A percentile compares a stretch with the other conserved stretches of the same genome.
Evolutionary conservation across 495 filamentous ascomycete species (phyloP).

Genomic region (Massariosphaeria phaeospora): DNA sequence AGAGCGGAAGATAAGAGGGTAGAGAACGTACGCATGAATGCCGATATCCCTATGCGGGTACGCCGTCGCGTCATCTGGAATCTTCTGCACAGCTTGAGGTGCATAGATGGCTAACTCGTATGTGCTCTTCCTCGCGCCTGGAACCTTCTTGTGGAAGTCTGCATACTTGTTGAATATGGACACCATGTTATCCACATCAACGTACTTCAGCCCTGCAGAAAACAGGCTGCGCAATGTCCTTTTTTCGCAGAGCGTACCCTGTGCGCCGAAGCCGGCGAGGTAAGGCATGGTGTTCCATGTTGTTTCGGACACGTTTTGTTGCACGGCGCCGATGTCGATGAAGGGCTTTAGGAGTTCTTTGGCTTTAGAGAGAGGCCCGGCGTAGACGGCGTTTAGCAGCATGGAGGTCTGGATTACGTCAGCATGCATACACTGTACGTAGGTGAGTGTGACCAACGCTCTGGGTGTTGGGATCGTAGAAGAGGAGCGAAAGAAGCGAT

Average conservation of each 20-base stretch:
- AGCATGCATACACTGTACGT: neutral
- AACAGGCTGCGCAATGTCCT: neutral
- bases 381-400: neutral
- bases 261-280: neutral
- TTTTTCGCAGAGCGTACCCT: neutral
- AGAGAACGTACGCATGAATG: neutral
- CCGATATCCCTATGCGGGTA: neutral
- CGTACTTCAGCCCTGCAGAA: neutral
- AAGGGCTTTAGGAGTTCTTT: neutral
- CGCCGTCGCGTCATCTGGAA: no score
- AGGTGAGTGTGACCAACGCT: neutral
- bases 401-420: neutral
- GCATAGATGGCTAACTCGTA: no score
- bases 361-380: neutral
- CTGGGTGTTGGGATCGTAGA: neutral
- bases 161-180: neutral
- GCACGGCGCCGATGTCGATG: neutral
- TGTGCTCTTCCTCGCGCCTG: neutral
- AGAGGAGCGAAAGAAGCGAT: neutral
- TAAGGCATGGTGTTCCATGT: neutral
- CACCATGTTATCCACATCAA: neutral
- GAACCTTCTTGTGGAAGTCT: neutral
- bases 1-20: no score
- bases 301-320: neutral
- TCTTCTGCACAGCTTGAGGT: no score